A percentile compares a stretch with the other conserved stretches of the same genome.
Evolutionary conservation across 176 grass and related monocot species (phyloP).

Genomic region (Bolboschoenus planiculmis): DNA sequence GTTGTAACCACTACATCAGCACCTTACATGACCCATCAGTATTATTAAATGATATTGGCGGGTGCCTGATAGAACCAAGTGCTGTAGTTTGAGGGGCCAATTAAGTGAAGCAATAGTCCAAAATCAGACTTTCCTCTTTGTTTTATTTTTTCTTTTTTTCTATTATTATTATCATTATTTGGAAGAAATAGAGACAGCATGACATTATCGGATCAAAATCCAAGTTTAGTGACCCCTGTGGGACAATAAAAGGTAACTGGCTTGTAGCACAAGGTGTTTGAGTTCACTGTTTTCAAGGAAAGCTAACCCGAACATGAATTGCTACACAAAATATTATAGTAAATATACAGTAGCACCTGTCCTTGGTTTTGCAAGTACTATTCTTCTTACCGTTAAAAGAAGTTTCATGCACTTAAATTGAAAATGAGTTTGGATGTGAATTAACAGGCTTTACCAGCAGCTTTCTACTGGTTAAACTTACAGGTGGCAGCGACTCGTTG

Average conservation of each 20-base stretch:
- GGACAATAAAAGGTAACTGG: background rate
- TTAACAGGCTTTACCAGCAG: conserved; percentile 98
- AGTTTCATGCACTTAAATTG: background rate
- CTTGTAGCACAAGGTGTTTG: background rate
- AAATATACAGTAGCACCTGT: background rate
- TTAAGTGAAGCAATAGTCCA: background rate
- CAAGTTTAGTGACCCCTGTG: background rate
- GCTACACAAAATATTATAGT: background rate
- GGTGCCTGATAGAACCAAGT: background rate
- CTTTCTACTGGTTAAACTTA: conserved; percentile 99
- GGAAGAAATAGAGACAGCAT: background rate
- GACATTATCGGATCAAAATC: background rate
- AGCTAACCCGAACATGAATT: background rate
- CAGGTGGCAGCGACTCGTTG: conserved; percentile 62
- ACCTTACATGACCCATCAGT: too few species aligned
- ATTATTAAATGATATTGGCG: too few species aligned
- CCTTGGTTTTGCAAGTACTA: background rate
- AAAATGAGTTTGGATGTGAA: conserved; percentile 39
- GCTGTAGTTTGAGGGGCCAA: background rate
- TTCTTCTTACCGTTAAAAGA: background rate
- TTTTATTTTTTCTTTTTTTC: background rate
- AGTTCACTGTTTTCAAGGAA: background rate
- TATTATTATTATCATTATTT: too few species aligned
- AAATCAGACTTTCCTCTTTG: background rate
- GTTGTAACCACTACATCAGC: background rate